Base-by-base conservation (phyloP, 1,139 yeast genomes). In the Taphrina pruni region DNA sequence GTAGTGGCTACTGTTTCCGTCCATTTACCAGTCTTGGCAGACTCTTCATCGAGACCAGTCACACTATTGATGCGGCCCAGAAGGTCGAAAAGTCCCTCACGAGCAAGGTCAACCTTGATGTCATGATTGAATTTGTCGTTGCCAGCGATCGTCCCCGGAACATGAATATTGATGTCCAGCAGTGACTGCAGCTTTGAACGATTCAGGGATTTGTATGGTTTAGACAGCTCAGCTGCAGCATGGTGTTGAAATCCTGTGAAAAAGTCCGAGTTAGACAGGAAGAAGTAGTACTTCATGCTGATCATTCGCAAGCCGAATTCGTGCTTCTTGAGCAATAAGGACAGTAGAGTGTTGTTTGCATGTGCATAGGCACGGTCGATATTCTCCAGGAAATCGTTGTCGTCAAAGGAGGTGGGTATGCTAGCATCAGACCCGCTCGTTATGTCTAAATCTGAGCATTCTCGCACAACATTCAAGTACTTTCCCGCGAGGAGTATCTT, bases 401-500 rank as follows among this genome's bases (percentile, higher is more conserved):
- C 60, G 39, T 69, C 71, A 45, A 56, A 66, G 14, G 61, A n/a
- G 14, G 20, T 38, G 5, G 71, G 70, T 20, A 74, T 85, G 11
- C 50, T 48, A 46, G 55, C 58, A 14, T 54, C 69, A 2, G 72
- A 71, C 26, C 75, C 76, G 41, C 72, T 73, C 62, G 75, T 71
- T 7, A 72, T 75, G 68, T 74, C 77, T 6, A 73, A 73, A 12
- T 79, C 79, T 1, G 86, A 86, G 73, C 90, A 86, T 69, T 82
- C 86, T 70, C 87, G 84, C 69, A 89, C 83, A 5, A 94, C 88
- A 73, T 90, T 90, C 70, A 93, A 79, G 74, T 88, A 88, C 77
- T 91, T 92, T 0, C 99, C 99, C 0, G 97, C 91, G 66, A 87
- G 81, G 38, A 94, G 79, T 0, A 94, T 83, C 76, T 89, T 88